These are phyloP conservation scores for Didymella exigua DNA, from an alignment of 2,329 filamentous ascomycete species.

Conservation along the genomic window DNA sequence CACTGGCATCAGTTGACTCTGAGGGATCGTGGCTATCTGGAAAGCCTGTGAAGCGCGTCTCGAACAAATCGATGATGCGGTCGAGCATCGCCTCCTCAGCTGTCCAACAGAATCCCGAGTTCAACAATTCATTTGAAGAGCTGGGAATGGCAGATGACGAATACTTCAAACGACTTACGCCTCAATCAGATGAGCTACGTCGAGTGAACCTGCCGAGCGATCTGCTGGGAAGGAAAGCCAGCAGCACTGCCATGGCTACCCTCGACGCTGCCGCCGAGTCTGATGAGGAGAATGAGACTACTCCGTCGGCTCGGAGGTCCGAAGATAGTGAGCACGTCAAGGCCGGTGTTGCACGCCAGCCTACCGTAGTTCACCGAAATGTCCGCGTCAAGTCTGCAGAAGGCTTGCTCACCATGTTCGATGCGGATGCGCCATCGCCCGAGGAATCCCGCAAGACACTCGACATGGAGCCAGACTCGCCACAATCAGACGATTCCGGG, in stretches of 20 bases:
- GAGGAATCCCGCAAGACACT: constrained; percentile 42
- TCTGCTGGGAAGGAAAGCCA: constrained; percentile 43
- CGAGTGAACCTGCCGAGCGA: constrained; percentile 36
- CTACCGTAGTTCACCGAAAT: constrained; percentile 68
- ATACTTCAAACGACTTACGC: constrained; percentile 66
- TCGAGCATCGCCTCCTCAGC: constrained; percentile 55
- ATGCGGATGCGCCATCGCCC: constrained; percentile 37
- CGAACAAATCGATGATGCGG: constrained; percentile 51
- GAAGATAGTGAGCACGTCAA: constrained; percentile 55
- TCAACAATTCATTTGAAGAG: constrained; percentile 68
- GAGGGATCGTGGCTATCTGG: constrained; percentile 96
- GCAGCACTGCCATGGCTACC: constrained; percentile 54
- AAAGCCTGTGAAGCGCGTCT: constrained; percentile 60
- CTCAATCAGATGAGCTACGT: constrained; percentile 53
- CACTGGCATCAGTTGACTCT: constrained; percentile 90
- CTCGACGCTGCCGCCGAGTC: constrained; percentile 48
- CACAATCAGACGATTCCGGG: constrained; percentile 31
- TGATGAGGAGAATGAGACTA: constrained; percentile 42
- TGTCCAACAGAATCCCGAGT: constrained; percentile 57
- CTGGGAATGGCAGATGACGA: constrained; percentile 72
- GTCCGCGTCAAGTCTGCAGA: constrained; percentile 65
- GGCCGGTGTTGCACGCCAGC: constrained; percentile 60
- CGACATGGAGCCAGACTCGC: constrained; percentile 39
- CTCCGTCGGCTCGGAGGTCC: constrained; percentile 26
- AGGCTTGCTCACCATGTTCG: constrained; percentile 62